Percentiles rank a stretch among this genome's conserved stretches.
These are phyloP conservation scores for Periconia sp. DNA, from an alignment of 2,329 filamentous ascomycete genomes.

Conservation along the genomic window DNA sequence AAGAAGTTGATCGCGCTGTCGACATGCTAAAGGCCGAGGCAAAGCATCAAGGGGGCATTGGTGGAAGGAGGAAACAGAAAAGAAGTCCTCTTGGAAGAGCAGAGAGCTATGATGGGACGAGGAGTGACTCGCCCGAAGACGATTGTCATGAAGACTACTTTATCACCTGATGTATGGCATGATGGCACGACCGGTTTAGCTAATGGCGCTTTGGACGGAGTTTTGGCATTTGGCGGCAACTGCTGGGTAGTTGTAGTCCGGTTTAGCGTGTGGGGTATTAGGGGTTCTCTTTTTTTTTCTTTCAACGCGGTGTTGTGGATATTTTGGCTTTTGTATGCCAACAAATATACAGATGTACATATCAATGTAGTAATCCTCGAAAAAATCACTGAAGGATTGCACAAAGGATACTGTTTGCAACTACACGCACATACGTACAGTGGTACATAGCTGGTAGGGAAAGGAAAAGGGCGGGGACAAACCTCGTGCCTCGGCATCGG, in stretches of 20 bases:
- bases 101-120: slow-evolving; percentile 28
- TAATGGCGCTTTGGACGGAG: background rate
- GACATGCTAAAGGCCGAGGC: slow-evolving; percentile 34
- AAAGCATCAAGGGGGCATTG: slow-evolving; percentile 14
- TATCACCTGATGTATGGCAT: background rate
- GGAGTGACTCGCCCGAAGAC: slow-evolving; percentile 13
- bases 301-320: too few species aligned
- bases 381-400: too few species aligned
- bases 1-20: slow-evolving; percentile 39
- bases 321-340: too few species aligned
- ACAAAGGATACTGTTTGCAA: too few species aligned
- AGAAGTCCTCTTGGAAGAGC: slow-evolving; percentile 34
- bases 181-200: background rate
- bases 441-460: too few species aligned
- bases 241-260: too few species aligned
- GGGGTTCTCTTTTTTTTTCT: too few species aligned
- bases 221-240: background rate
- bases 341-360: too few species aligned
- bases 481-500: slow-evolving; percentile 28
- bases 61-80: slow-evolving; percentile 18
- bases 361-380: too few species aligned
- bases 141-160: slow-evolving; percentile 11
- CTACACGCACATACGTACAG: too few species aligned
- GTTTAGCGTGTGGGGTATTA: too few species aligned
- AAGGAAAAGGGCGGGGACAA: too few species aligned